Conservation (phyloP, 345 rosid genomes). For the Trapa incisa region DNA sequence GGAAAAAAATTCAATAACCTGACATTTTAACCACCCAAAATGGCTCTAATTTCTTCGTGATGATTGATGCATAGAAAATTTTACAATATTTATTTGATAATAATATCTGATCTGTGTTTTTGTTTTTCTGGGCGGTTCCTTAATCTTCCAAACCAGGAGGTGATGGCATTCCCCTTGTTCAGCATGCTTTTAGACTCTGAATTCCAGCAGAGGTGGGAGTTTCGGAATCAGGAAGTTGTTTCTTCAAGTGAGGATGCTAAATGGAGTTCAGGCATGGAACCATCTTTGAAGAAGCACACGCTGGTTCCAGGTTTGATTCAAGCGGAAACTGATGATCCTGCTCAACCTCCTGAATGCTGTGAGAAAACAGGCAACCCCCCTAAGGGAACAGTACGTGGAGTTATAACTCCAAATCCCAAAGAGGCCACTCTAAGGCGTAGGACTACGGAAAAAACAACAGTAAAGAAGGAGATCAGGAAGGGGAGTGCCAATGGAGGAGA, state of each 20-base stretch:
- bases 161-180: constrained; percentile 7
- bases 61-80: no score
- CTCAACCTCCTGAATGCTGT: constrained; percentile 15
- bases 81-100: background rate
- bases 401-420: constrained; percentile 7
- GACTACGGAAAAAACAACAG: constrained; percentile 4
- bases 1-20: background rate
- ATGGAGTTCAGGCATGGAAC: constrained; percentile 16
- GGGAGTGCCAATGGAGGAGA: background rate
- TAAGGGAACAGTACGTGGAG: background rate
- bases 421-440: constrained; percentile 12
- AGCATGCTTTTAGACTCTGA: background rate
- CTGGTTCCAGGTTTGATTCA: constrained; percentile 16
- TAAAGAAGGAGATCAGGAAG: constrained; percentile 1
- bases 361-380: constrained; percentile 1
- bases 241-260: constrained; percentile 32
- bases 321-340: constrained; percentile 16
- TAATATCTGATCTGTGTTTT: background rate
- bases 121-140: background rate
- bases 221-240: constrained; percentile 26
- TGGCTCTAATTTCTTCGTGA: background rate
- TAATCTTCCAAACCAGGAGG: background rate
- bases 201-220: constrained; percentile 35
- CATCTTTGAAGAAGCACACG: constrained; percentile 18
- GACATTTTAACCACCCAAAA: background rate